Evolutionary conservation across 2,329 filamentous ascomycete genomes (phyloP), one percentile per base, ranked within the genome.

Genomic region (Verticillium klebahnii): DNA sequence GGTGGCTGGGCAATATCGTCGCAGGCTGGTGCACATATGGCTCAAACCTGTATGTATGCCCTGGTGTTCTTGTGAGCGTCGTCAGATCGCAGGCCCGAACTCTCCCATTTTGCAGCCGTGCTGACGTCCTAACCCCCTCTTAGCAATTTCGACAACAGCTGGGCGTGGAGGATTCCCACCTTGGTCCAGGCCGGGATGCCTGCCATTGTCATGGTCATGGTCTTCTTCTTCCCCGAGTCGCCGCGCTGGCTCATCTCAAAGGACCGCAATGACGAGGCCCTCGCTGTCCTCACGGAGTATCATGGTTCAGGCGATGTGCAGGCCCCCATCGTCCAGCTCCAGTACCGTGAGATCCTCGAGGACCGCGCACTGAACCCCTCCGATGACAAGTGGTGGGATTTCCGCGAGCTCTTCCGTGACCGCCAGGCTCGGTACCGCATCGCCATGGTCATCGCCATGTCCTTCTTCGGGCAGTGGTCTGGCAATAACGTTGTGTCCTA

Each of bases 191-290:
- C 78, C 32, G 75, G 77, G 17, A 56, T 64, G 54, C 74, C 36
- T 17, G 61, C 70, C 1, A 65, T 87, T 9, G 81, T 86, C 50
- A 75, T 82, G 52, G 54, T 84, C 0, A 80, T 92, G 60, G 93
- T 94, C 65, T 68, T 82, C 25, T 66, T 81, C 29, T 92, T 94
- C 77, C 90, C 90, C 0, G 91, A 94, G 73, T 86, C 81, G 3
- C 85, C 85, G 7, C 82, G 88, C 61, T 93, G 90, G 89, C 83
- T 94, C 36, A 90, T 93, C 69, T 78, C 34, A 73, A 79, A 87
- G 64, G 81, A 85, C 64, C 79, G 83, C 32, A 74, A 79, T 14
- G 83, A 86, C 25, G 78, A 87, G 65, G 85, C 84, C 1, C 74
- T 82, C 15, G 77, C 78, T 9, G 80, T 85, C n/a, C 78, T 89